Percentiles rank a stretch among this genome's conserved stretches.
Conservation (phyloP, 73 alveolate genomes). For the Paramecium bursaria region DNA sequence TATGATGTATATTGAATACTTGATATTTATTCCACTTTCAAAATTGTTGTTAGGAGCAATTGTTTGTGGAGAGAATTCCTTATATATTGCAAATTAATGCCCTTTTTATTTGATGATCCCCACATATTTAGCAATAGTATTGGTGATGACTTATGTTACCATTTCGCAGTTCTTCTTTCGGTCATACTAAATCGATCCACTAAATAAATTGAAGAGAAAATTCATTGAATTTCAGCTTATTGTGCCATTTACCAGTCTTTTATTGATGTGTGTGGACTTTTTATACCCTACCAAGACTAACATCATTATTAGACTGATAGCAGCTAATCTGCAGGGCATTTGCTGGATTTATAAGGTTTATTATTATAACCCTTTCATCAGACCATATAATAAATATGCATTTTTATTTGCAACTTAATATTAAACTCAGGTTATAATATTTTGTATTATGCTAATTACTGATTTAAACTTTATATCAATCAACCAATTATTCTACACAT, state of each 20-base stretch:
- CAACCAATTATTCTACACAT: not conserved
- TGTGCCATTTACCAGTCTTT: not conserved
- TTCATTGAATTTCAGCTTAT: not conserved
- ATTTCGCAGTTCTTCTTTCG: not conserved
- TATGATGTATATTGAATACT: not conserved
- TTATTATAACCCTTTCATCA: not conserved
- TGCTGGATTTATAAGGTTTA: not conserved
- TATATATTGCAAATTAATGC: not conserved
- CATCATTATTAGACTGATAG: not conserved
- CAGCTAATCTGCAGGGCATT: not conserved
- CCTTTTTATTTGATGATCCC: too few relatives aligned
- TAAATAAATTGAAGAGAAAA: not conserved
- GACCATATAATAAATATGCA: not conserved
- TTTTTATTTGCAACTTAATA: not conserved
- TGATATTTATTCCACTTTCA: not conserved
- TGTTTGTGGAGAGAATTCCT: not conserved
- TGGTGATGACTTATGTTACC: not conserved
- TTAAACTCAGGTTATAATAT: too few relatives aligned
- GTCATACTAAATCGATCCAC: not conserved
- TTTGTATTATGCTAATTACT: too few relatives aligned
- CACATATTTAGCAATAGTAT: not conserved
- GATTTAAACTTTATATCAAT: too few relatives aligned
- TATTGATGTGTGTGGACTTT: not conserved
- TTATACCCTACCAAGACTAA: too few relatives aligned
- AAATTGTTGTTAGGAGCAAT: not conserved